Percentiles rank a stretch among this genome's conserved stretches.
These are phyloP conservation scores for Puccinellia tenuiflora DNA, from an alignment of 176 grass and related monocot genomes.

Conservation along the genomic window DNA sequence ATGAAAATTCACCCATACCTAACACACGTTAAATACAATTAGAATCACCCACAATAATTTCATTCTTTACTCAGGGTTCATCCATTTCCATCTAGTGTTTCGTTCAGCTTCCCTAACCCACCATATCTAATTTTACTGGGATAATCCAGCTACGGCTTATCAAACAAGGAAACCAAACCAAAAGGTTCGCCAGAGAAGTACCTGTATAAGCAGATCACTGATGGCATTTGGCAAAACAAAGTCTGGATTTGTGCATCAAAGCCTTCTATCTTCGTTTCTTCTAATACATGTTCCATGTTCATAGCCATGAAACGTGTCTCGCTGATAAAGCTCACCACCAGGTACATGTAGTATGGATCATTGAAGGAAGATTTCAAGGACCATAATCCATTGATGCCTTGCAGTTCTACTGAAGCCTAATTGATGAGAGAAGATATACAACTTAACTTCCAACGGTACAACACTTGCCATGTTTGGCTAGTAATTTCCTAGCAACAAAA, in stretches of 20 bases:
- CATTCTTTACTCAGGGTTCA: neutral
- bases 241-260: conserved; percentile 89
- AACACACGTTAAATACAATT: neutral
- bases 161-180: conserved; percentile 3
- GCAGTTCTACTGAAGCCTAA: conserved; percentile 93
- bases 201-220: conserved; percentile 86
- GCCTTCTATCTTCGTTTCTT: conserved; percentile 94
- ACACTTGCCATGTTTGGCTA: neutral
- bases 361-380: conserved; percentile 70
- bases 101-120: neutral
- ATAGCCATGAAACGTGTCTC: conserved; percentile 94
- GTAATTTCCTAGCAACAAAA: neutral
- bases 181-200: conserved; percentile 13
- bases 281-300: conserved; percentile 96
- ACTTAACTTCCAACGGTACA: neutral
- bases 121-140: neutral
- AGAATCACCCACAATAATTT: neutral
- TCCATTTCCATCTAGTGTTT: neutral
- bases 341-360: conserved; percentile 70
- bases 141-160: neutral
- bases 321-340: conserved; percentile 96
- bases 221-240: conserved; percentile 89
- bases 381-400: conserved; percentile 98
- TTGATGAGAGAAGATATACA: conserved; percentile 22
- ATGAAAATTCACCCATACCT: neutral